These are phyloP conservation scores for Rhodotorula sp. DNA, from an alignment of 1,284 basidiomycete species.

Conservation along the genomic window DNA sequence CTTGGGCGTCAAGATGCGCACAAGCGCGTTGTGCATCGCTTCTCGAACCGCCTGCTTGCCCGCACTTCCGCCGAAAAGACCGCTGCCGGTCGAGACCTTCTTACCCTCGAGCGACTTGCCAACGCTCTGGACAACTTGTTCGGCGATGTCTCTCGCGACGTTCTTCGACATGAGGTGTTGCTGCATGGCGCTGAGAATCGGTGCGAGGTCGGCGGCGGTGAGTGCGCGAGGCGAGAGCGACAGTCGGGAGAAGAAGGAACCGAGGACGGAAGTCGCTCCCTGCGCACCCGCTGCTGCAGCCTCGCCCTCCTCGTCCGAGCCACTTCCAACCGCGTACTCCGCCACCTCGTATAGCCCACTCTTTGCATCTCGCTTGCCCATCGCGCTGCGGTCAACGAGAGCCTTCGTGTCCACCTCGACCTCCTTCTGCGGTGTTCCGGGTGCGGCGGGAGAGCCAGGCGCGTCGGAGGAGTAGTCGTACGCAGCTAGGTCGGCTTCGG, in stretches of 20 bases:
- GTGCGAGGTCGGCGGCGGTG: constrained; percentile 76
- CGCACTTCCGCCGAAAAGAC: constrained; percentile 58
- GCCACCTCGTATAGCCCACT: constrained; percentile 55
- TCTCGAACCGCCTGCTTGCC: constrained; percentile 59
- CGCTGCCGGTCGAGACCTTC: constrained; percentile 35
- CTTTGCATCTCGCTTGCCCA: constrained; percentile 73
- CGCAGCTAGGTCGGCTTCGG: constrained; percentile 61
- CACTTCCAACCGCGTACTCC: constrained; percentile 43
- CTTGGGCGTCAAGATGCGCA: constrained; percentile 91
- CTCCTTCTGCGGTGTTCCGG: constrained; percentile 28
- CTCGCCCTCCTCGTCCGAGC: constrained; percentile 55
- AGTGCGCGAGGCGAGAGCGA: constrained; percentile 63
- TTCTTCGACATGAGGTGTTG: constrained; percentile 98
- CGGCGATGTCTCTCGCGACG: constrained; percentile 91
- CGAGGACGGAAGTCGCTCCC: constrained; percentile 34
- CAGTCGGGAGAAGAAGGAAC: constrained; percentile 74
- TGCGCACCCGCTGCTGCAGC: constrained; percentile 54
- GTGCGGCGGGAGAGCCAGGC: constrained; percentile 7
- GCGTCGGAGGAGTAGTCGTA: constrained; percentile 40
- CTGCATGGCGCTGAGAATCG: constrained; percentile 90
- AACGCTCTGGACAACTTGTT: constrained; percentile 90
- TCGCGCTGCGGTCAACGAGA: constrained; percentile 71
- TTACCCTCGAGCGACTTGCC: constrained; percentile 85
- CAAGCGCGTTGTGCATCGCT: constrained; percentile 82
- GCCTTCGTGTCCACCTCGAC: constrained; percentile 12